Evolutionary conservation across 2,329 filamentous ascomycete species (phyloP), one percentile per base, ranked within the genome.

Genomic region (Cordyceps javanica): DNA sequence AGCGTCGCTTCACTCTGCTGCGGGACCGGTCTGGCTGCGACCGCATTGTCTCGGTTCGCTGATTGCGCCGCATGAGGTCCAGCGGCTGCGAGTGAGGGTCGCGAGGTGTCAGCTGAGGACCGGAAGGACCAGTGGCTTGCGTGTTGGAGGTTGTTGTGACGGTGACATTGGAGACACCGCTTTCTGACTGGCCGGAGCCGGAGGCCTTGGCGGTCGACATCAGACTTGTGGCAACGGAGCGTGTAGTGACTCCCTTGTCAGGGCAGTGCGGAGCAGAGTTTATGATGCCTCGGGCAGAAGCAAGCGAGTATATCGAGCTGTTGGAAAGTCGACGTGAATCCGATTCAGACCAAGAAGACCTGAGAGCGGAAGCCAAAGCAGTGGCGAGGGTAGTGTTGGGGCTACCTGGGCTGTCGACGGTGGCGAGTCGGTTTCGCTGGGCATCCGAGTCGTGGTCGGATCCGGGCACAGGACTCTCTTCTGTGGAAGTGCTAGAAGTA

Each of bases 221-320:
- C 57, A 80, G 66, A 52, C n/a, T 36, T 10, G 73, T 72, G 9
- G 77, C 74, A 23, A 72, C 72, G 34, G 75, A 73, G 60, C 79
- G 76, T 58, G 73, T 69, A 56, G 69, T 64, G 44, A 64, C 65
- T 32, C 71, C 71, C 44, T 68, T 69, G 44, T 87, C 82, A 55
- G 82, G 82, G 21, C 79, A 78, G 67, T 77, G 77, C 19, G 80
- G 79, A 61, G 79, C 81, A 57, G 75, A 69, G 39, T 34, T 68
- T 16, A 68, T 59, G 28, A 77, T 74, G 32, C 77, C 79, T 46
- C 80, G 80, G 55, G 77, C 82, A 6, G 86, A 88, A 45, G 82
- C 82, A 25, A 88, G 73, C 32, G 88, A 90, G 67, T 88, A 88
- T 52, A 90, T 74, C 1, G 89, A 92, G 8, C 87, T 89, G 60